Percentiles rank a stretch among this genome's conserved stretches.
These are phyloP conservation scores for Brassica carinata DNA, from an alignment of 345 rosid genomes.

Conservation along the genomic window DNA sequence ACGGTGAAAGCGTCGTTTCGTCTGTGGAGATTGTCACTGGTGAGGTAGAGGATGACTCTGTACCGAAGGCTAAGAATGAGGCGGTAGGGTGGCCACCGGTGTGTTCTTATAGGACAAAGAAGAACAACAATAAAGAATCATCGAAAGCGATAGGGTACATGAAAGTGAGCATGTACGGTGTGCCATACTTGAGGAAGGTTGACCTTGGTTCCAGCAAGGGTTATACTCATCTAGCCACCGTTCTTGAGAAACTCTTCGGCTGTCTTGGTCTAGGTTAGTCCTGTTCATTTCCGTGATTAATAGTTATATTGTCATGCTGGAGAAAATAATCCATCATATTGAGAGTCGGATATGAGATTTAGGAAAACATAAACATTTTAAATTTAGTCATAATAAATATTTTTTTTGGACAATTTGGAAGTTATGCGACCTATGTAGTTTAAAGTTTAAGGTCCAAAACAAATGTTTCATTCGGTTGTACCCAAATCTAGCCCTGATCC, in stretches of 20 bases:
- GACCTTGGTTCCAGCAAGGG: constrained; percentile 56
- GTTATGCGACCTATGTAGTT: neutral
- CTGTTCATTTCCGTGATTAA: neutral
- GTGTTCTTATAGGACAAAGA: constrained; percentile 69
- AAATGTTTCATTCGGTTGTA: neutral
- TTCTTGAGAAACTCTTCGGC: constrained; percentile 72
- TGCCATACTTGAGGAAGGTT: constrained; percentile 72
- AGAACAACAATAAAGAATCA: constrained; percentile 31
- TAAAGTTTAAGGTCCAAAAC: neutral
- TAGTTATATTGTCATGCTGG: neutral
- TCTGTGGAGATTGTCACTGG: neutral
- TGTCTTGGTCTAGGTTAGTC: constrained; percentile 57
- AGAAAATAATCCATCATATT: neutral
- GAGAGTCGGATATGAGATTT: neutral
- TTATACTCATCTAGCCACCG: constrained; percentile 56
- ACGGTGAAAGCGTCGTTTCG: constrained; percentile 15
- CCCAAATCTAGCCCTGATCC: neutral
- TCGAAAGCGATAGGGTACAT: constrained; percentile 38
- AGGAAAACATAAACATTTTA: neutral
- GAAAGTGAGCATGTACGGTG: constrained; percentile 92
- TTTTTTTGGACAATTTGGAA: neutral
- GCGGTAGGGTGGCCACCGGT: constrained; percentile 97
- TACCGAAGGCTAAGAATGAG: constrained; percentile 46
- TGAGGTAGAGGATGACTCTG: constrained; percentile 24
- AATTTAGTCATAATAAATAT: neutral